Base-by-base conservation (phyloP, 805 yeast genomes). In the Yarrowia divulgata region DNA sequence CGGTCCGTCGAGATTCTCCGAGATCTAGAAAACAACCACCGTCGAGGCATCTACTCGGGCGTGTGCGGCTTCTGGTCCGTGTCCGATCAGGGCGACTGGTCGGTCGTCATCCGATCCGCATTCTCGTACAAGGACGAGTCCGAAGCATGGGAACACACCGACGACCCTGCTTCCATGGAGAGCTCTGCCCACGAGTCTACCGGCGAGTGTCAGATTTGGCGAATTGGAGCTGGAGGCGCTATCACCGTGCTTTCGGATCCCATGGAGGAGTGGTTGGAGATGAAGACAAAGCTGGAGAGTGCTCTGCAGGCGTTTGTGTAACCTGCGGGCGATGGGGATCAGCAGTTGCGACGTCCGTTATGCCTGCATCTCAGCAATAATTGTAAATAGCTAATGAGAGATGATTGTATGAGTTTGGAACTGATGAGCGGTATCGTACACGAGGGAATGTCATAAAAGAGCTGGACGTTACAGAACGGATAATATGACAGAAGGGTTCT, bases 151-250 rank as follows among this genome's bases (percentile, higher is more conserved):
- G 79, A 80, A 1, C 67, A 70, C 10, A 77, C 74, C 18, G 77
- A 80, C 60, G 71, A 68, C n/a, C 69, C 50, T 4, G 64, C 48
- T 8, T 48, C 68, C 29, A 63, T 63, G 68, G 60, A 35, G 16
- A 14, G 23, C n/a, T 45, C 69, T 7, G 55, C 50, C 8, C 40
- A 52, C 14, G 68, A 67, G 42, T 43, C 52, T 4, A 60, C 50
- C 10, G 57, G 49, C 14, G 69, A 37, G 55, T 50, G 69, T 34
- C 45, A 48, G 35, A 75, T 80, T 7, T 95, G 97, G 97, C 82
- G 92, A 71, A 86, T 94, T 68, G 99, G 99, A 1, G 99, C 99
- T 8, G 99, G 99, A 16, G 99, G 99, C 4, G 99, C 98, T 18
- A 88, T 95, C 55, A 95, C 98, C 0, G 93, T 93, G 2, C 81